Percentiles rank a stretch among this genome's conserved stretches.
phyloP scores from a whole-genome alignment of 2,329 filamentous ascomycete species.

The Orbilia ellipsospora region DNA sequence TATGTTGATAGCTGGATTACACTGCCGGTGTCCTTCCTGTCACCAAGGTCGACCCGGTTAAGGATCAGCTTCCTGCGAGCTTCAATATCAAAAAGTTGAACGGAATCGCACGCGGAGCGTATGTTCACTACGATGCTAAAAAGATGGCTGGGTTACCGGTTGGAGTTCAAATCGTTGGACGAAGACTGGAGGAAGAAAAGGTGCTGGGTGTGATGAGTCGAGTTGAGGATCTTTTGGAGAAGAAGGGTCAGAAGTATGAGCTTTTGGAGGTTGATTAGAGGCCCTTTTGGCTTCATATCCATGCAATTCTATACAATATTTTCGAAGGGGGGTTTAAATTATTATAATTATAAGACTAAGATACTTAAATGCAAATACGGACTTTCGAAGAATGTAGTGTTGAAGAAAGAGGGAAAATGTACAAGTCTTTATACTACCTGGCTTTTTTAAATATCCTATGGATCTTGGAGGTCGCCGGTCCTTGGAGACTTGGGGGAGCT shows the following conservation, averaged over 20 bases:
- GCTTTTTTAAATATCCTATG: slow-evolving; percentile 31
- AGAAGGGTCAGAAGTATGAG: slow-evolving; percentile 66
- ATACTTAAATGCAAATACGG: no score
- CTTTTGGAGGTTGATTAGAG: slow-evolving; percentile 61
- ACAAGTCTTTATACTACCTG: slow-evolving; percentile 54
- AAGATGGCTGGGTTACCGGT: slow-evolving; percentile 90
- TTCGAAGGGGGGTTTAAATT: no score
- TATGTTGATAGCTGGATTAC: slow-evolving; percentile 78
- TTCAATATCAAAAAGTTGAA: slow-evolving; percentile 76
- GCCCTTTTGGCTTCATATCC: no score
- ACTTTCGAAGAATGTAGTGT: not conserved
- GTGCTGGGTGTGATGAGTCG: slow-evolving; percentile 82
- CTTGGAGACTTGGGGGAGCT: slow-evolving; percentile 36
- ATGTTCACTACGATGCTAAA: slow-evolving; percentile 82
- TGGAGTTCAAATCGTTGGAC: slow-evolving; percentile 83
- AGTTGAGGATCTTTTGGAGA: slow-evolving; percentile 76
- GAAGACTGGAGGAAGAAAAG: slow-evolving; percentile 86
- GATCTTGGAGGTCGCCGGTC: slow-evolving; percentile 52
- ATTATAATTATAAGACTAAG: no score
- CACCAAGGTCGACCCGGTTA: slow-evolving; percentile 78
- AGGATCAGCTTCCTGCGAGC: slow-evolving; percentile 73
- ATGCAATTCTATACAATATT: no score
- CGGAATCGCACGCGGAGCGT: slow-evolving; percentile 82
- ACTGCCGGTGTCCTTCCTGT: slow-evolving; percentile 83
- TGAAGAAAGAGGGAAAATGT: no score